Evolutionary conservation across 2,329 filamentous ascomycete species (phyloP).

Genomic region (Xylaria hypoxylon): DNA sequence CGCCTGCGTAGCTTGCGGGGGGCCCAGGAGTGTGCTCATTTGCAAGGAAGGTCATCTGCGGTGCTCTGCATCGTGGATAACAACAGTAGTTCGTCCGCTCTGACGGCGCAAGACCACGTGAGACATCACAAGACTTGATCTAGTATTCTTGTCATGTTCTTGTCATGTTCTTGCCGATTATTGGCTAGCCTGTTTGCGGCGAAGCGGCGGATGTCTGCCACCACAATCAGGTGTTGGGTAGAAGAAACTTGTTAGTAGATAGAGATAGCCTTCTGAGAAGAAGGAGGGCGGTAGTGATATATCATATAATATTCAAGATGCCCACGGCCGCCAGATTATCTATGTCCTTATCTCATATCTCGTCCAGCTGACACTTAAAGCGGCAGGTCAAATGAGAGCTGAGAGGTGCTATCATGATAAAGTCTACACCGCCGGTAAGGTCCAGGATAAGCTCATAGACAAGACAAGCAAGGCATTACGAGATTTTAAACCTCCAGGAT

Average conservation of each 20-base stretch:
- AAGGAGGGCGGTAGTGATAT: constrained; percentile 20
- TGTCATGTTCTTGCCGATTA: not conserved
- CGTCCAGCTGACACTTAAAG: constrained; percentile 30
- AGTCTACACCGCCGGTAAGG: constrained; percentile 16
- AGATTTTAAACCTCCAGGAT: constrained; percentile 5
- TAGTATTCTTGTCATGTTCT: not conserved
- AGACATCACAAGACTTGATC: constrained; percentile 7
- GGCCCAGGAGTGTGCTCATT: constrained; percentile 13
- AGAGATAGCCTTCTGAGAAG: not conserved
- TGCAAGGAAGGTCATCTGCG: constrained; percentile 1
- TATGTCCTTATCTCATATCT: constrained; percentile 28
- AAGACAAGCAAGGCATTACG: not conserved
- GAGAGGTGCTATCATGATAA: constrained; percentile 29
- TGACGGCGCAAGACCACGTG: constrained; percentile 28
- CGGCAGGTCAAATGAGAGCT: constrained; percentile 26
- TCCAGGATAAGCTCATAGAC: constrained; percentile 9
- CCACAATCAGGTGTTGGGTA: not conserved
- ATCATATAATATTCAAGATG: constrained; percentile 24
- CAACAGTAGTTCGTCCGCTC: constrained; percentile 23
- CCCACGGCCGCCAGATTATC: not conserved
- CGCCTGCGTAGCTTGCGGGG: constrained; percentile 10
- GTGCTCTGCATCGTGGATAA: constrained; percentile 7
- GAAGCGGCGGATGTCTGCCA: not conserved
- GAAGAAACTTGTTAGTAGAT: not conserved
- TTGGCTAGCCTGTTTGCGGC: constrained; percentile 9